A percentile compares a stretch with the other conserved stretches of the same genome.
Evolutionary conservation across 169 alveolate species (phyloP).

Genomic region (Cystoisospora suis): DNA sequence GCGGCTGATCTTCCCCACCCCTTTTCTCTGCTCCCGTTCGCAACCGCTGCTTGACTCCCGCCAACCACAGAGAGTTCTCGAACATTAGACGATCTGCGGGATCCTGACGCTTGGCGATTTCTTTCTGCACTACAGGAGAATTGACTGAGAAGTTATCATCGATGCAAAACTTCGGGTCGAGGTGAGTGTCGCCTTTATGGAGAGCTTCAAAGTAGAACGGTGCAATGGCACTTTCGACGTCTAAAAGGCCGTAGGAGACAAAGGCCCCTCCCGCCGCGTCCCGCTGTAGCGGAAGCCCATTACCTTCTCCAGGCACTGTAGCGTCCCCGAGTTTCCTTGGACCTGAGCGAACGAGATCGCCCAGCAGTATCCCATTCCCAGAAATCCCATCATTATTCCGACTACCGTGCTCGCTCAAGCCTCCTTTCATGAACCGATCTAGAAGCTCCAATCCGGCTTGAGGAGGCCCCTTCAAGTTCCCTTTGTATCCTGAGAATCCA

Average conservation of each 20-base stretch:
- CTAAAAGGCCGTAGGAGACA: background rate
- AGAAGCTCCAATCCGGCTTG: no score
- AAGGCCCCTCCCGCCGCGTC: background rate
- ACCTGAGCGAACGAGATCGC: no score
- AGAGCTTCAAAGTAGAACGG: slow-evolving; percentile 16
- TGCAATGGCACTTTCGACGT: background rate
- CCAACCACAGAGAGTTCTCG: slow-evolving; percentile 11
- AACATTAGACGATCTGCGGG: background rate
- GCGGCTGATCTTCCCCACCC: no score
- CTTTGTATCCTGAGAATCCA: no score
- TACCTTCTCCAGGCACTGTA: background rate
- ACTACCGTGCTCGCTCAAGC: no score
- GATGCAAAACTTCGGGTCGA: background rate
- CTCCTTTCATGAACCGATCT: no score
- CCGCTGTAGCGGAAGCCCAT: background rate
- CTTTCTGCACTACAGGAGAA: background rate
- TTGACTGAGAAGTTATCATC: background rate
- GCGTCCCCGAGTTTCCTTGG: no score
- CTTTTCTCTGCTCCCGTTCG: background rate
- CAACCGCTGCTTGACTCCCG: background rate
- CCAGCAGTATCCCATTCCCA: background rate
- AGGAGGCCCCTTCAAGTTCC: no score
- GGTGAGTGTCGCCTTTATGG: background rate
- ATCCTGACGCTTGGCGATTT: background rate
- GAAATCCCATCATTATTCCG: background rate